Percentiles rank a stretch among this genome's conserved stretches.
phyloP scores from a whole-genome alignment of 805 yeast species.

The Zygoascus biomembranicola region DNA sequence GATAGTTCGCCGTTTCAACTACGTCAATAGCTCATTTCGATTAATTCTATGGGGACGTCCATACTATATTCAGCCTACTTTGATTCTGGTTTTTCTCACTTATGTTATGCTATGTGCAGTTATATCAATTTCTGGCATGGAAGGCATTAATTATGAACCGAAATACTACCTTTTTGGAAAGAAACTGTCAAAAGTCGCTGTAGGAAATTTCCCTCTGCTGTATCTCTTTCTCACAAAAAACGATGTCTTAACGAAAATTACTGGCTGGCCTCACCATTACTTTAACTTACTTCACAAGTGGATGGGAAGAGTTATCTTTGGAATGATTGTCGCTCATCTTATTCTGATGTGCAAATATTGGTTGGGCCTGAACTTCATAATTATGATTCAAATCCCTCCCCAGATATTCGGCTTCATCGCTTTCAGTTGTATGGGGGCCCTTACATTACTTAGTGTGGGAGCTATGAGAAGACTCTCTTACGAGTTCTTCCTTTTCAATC shows the following conservation, averaged over 20 bases:
- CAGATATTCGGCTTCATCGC: conserved; percentile 44
- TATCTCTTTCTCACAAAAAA: conserved; percentile 34
- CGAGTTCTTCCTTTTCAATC: conserved; percentile 39
- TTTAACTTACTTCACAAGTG: conserved; percentile 36
- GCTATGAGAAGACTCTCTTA: conserved; percentile 33
- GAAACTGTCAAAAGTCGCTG: conserved; percentile 34
- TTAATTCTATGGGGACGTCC: conserved; percentile 18
- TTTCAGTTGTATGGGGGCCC: conserved; percentile 30
- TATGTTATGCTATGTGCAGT: conserved; percentile 28
- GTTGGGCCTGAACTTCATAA: conserved; percentile 31
- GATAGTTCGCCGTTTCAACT: background rate
- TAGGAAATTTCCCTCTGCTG: conserved; percentile 35
- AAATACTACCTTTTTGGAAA: conserved; percentile 35
- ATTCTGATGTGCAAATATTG: conserved; percentile 32
- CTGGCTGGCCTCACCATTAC: conserved; percentile 38
- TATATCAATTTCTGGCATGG: conserved; percentile 29
- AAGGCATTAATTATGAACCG: conserved; percentile 35
- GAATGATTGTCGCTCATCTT: conserved; percentile 32
- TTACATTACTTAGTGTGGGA: conserved; percentile 32
- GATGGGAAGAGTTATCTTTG: conserved; percentile 36
- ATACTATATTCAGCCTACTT: conserved; percentile 34
- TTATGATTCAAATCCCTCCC: conserved; percentile 41
- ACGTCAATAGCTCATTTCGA: conserved; percentile 19
- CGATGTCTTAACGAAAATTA: conserved; percentile 32
- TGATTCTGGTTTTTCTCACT: conserved; percentile 25